Conservation (phyloP, 2,329 filamentous ascomycete genomes). For the Rhytidhysteron rufulum region DNA sequence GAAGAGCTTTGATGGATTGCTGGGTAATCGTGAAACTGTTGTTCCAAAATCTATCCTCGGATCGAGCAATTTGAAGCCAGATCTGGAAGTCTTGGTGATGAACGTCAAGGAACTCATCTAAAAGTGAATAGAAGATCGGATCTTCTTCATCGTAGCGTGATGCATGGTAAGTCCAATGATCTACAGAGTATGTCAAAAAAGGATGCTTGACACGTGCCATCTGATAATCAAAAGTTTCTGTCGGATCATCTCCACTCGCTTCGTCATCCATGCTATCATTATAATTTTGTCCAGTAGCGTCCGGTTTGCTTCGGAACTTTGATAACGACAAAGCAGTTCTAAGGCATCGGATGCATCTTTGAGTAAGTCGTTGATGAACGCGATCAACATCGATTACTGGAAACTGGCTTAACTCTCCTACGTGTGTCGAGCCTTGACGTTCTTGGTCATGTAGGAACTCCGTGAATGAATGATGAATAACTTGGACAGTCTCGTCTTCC, state of each 20-base stretch:
- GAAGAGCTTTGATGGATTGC: background rate
- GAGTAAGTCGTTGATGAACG: background rate
- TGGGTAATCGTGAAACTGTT: background rate
- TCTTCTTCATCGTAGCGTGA: background rate
- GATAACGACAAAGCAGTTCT: background rate
- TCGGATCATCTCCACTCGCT: no score
- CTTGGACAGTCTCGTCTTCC: constrained; percentile 44
- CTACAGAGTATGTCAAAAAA: background rate
- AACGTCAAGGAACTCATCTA: background rate
- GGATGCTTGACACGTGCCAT: background rate
- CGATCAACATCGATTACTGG: background rate
- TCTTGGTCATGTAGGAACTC: constrained; percentile 35
- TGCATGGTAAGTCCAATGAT: background rate
- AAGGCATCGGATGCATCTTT: background rate
- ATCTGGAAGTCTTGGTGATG: background rate
- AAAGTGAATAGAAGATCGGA: background rate
- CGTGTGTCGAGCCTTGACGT: background rate
- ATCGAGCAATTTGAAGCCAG: background rate
- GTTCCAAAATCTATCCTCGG: no score
- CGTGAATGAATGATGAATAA: constrained; percentile 49
- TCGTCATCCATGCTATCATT: no score
- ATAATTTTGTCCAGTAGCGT: no score
- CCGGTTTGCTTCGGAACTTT: no score
- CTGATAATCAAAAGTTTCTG: no score
- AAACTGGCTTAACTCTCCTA: background rate